Percentiles rank a stretch among this genome's conserved stretches.
Evolutionary conservation across 306 rosid genomes (phyloP).

Genomic region (Malus domestica): DNA sequence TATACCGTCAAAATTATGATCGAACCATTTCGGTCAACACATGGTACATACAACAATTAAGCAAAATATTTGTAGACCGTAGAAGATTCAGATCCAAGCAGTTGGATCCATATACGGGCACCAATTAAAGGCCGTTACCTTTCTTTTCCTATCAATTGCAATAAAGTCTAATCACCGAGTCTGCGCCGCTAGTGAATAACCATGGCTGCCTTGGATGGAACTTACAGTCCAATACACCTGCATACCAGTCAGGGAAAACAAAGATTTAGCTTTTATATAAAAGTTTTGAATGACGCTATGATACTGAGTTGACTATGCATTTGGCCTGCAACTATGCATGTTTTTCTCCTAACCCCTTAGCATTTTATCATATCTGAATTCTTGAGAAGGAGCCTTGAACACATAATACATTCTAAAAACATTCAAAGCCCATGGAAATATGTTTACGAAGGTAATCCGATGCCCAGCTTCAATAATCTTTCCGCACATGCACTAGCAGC

Average conservation of each 20-base stretch:
- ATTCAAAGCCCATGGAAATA: not conserved
- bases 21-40: not conserved
- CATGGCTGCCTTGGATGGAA: conserved; percentile 95
- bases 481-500: not conserved
- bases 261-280: not conserved
- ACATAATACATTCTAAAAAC: not conserved
- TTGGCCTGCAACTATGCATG: not conserved
- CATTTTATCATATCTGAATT: not conserved
- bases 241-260: conserved; percentile 3
- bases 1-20: not conserved
- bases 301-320: not conserved
- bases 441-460: not conserved
- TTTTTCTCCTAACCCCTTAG: not conserved
- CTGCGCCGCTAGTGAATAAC: conserved; percentile 89
- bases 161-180: conserved; percentile 63
- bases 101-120: not conserved
- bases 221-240: conserved; percentile 90
- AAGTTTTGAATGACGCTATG: not conserved
- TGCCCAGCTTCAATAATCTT: not conserved
- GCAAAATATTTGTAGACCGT: not conserved
- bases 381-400: not conserved
- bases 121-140: not conserved
- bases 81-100: not conserved
- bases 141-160: conserved; percentile 35
- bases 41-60: not conserved